Base-by-base conservation (phyloP, 2,329 filamentous ascomycete genomes). In the Pleoardoris graminearum region DNA sequence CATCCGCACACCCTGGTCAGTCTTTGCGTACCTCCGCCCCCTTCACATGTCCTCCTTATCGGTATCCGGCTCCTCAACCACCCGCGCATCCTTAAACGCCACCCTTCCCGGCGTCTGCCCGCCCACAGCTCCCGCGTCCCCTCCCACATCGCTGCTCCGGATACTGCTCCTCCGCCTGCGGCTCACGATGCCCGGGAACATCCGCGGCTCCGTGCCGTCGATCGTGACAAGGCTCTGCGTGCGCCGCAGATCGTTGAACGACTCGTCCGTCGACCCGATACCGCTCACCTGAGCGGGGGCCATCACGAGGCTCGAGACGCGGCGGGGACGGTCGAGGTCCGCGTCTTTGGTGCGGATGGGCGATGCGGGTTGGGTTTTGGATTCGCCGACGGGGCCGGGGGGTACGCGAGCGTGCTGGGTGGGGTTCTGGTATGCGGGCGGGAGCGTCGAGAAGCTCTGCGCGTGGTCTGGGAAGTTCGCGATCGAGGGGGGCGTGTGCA, bases 161-260 rank as follows among this genome's bases (percentile, higher is more conserved):
- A 66, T 55, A 52, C 67, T 68, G 36, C 73, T 71, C 51, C 70
- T 70, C 36, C 74, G 68, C 17, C 76, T 66, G 45, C 76, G 73
- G 46, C 75, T 77, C 10, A 91, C 80, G 27, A 91, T 81, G 0
- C 88, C 88, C 0, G 89, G 89, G 59, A 90, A 89, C 57, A 90
- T 84, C 57, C 80, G 82, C 10, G 87, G 88, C 69, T 90, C 87
- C 43, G 77, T 80, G 3, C 80, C 83, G 23, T 74, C 72, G 22
- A 77, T 56, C 6, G 65, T 58, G 7, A 67, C 53, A 11, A 54
- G 60, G 41, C 67, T 69, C 14, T 62, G 54, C 3, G 68, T 62
- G 6, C 69, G 56, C 1, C 55, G 57, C 35, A 70, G 41, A 1
- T 33, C 44, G 7, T 53, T 58, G 3, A 54, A 17, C 12, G 58